These are phyloP conservation scores for Ogataea polymorpha DNA, from an alignment of 805 yeast species.

Conservation along the genomic window DNA sequence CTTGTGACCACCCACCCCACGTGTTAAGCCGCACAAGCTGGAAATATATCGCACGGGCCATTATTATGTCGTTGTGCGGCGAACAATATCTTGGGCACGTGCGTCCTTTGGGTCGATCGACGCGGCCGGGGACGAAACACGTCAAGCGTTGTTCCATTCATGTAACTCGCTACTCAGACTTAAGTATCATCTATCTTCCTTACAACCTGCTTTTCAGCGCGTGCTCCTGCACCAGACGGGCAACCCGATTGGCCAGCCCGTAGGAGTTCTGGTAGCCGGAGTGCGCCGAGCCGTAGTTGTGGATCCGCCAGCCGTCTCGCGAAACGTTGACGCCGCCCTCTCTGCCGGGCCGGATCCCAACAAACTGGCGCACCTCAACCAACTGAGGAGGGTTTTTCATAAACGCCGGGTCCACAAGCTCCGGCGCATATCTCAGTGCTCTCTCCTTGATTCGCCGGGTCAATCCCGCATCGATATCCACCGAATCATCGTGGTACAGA, in stretches of 20 bases:
- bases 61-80: not conserved
- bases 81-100: not conserved
- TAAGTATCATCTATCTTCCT: not conserved
- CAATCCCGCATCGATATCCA: slow-evolving; percentile 43
- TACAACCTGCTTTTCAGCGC: not conserved
- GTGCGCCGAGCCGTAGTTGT: slow-evolving; percentile 73
- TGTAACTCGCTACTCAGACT: too few relatives aligned
- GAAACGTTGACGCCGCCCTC: slow-evolving; percentile 52
- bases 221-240: slow-evolving; percentile 20
- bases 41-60: slow-evolving; percentile 1
- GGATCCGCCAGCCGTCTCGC: slow-evolving; percentile 37
- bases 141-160: too few relatives aligned
- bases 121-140: not conserved
- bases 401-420: slow-evolving; percentile 33
- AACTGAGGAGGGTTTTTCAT: slow-evolving; percentile 38
- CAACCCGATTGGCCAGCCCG: slow-evolving; percentile 26
- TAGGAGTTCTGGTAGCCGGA: slow-evolving; percentile 61
- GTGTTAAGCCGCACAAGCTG: slow-evolving; percentile 3
- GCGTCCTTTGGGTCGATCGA: not conserved
- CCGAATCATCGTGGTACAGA: slow-evolving; percentile 21
- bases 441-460: slow-evolving; percentile 42
- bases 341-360: slow-evolving; percentile 72
- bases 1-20: slow-evolving; percentile 6
- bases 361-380: slow-evolving; percentile 53
- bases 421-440: slow-evolving; percentile 50